Base-by-base conservation (phyloP, 1,139 yeast species). In the Protomyces lactucae-debilis region DNA sequence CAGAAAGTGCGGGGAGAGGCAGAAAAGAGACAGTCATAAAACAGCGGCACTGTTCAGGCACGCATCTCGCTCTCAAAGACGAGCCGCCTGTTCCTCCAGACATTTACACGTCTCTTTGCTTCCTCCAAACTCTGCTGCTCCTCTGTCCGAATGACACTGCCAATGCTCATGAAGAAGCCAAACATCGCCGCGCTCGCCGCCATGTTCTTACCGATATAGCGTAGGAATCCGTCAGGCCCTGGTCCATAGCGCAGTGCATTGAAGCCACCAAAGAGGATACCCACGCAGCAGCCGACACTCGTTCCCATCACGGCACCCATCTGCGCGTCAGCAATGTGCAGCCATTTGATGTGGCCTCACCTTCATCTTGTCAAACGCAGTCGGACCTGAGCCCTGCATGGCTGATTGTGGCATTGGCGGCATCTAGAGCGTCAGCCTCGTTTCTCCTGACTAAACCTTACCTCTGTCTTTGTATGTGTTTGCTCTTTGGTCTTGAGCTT, bases 231-330 rank as follows among this genome's bases (percentile, higher is more conserved):
- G 73, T 90, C 88, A 63, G 99, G 98, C n/a, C 99, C 99, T 18
- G 97, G 92, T 16, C 99, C 99, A 70, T 88, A 86, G 67, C 92
- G 95, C 71, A 90, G 78, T 69, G 95, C 88, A 67, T 97, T 87
- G 73, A 89, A 86, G 35, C 97, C 96, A 25, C 98, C 98, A 74
- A 93, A 93, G 70, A 93, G 79, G 61, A 93, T 88, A 67, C 99
- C 99, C 55, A 93, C 92, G 74, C 95, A 95, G 21, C 92, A 95
- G 67, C 99, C 99, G 39, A 91, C 97, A 32, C 96, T 86, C 57
- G 93, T 80, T 65, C 99, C 99, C 98, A 93, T 95, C 78, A 92
- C 79, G 69, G 92, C 87, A 65, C 99, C 99, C 98, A 93, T 95
- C 78, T 93, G 45, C 16, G 3, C 21, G 32, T 28, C 32, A 28